Evolutionary conservation across 1,284 basidiomycete species (phyloP).

Genomic region (Mycena sp.): DNA sequence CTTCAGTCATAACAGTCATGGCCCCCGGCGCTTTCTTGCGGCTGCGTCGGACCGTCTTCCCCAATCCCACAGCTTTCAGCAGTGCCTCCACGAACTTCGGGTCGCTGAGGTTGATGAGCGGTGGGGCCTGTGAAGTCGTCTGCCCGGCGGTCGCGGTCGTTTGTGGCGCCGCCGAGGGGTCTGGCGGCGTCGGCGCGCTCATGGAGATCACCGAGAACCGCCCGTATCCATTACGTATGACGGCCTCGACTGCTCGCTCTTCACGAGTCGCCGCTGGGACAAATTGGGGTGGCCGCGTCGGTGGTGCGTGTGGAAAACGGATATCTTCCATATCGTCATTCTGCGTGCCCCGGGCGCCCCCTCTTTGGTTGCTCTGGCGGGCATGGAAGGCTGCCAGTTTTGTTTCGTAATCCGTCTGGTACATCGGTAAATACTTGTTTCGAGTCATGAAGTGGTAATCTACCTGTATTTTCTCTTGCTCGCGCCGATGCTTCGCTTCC

Average conservation of each 20-base stretch:
- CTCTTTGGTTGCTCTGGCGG: not conserved
- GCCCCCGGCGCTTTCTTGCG: not conserved
- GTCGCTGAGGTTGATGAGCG: not conserved
- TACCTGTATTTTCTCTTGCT: constrained; percentile 4
- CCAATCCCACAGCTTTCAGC: not conserved
- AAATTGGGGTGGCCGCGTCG: not conserved
- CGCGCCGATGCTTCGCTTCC: not conserved
- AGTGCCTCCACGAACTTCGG: not conserved
- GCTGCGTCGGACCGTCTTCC: not conserved
- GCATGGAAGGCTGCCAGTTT: not conserved
- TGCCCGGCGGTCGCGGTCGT: not conserved
- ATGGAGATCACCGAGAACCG: not conserved
- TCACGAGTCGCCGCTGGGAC: not conserved
- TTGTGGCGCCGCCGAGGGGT: too few species aligned
- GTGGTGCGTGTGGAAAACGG: not conserved
- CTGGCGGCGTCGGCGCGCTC: not conserved
- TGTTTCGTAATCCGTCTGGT: constrained; percentile 1
- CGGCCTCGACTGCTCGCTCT: too few species aligned
- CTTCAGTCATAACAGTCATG: not conserved
- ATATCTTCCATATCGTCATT: not conserved
- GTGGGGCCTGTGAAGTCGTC: not conserved
- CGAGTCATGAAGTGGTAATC: not conserved
- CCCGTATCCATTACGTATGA: not conserved
- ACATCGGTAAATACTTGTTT: constrained; percentile 2
- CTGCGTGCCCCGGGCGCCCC: not conserved